Evolutionary conservation across 345 rosid genomes (phyloP).

Genomic region (Angophora floribunda): DNA sequence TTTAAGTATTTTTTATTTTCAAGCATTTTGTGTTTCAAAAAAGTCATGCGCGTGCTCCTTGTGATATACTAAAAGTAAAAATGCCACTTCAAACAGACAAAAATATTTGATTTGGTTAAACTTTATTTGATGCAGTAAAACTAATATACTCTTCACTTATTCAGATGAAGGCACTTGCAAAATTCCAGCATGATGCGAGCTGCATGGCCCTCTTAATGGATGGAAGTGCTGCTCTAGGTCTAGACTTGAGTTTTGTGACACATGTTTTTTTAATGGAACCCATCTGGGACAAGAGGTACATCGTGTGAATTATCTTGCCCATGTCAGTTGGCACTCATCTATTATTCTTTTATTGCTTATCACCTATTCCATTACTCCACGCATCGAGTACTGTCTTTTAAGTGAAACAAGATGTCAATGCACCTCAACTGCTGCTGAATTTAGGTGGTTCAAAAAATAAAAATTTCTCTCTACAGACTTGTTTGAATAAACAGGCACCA

Average conservation of each 20-base stretch:
- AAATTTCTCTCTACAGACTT: background rate
- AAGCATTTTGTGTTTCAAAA: background rate
- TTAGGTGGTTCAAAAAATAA: background rate
- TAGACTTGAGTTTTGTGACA: conserved; percentile 91
- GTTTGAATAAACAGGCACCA: background rate
- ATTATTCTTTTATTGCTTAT: background rate
- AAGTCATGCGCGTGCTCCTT: background rate
- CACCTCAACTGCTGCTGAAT: background rate
- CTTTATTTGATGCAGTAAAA: background rate
- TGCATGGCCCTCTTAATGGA: conserved; percentile 95
- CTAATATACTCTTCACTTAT: background rate
- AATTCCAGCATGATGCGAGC: conserved; percentile 51
- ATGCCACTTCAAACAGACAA: background rate
- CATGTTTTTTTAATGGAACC: conserved; percentile 91
- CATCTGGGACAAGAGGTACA: conserved; percentile 95
- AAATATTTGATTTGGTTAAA: background rate
- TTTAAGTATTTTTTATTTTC: background rate
- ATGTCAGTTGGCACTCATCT: background rate
- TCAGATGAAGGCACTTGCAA: conserved; percentile 67
- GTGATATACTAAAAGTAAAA: background rate
- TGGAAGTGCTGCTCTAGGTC: conserved; percentile 95
- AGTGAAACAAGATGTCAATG: background rate
- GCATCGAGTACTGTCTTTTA: background rate
- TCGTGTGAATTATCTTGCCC: background rate
- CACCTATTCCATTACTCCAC: background rate